Conservation (phyloP, 2,329 filamentous ascomycete species). For the Ophiostoma sp. region DNA sequence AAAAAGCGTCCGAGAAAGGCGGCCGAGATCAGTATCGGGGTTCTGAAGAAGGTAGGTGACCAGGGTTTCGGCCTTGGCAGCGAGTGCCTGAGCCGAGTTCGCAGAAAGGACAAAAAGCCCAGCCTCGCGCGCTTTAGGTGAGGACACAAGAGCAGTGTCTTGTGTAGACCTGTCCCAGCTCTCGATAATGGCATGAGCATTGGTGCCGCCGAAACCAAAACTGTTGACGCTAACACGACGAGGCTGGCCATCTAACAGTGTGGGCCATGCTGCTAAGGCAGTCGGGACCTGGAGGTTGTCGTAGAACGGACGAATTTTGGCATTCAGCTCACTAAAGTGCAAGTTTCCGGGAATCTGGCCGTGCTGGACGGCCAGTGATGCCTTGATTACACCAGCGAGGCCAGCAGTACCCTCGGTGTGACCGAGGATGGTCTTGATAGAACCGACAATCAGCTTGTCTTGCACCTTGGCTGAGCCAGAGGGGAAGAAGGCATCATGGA, state of each 20-base stretch:
- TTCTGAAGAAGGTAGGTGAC: not conserved
- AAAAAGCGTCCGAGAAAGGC: not conserved
- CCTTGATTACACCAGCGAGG: not conserved
- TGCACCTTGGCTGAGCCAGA: not conserved
- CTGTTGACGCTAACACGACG: not conserved
- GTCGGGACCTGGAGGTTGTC: not conserved
- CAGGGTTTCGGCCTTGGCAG: not conserved
- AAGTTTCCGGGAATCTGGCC: not conserved
- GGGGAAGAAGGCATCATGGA: not conserved
- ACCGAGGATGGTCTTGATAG: conserved; percentile 1
- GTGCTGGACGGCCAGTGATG: not conserved
- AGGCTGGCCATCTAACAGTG: not conserved
- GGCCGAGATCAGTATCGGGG: not conserved
- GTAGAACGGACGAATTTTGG: not conserved
- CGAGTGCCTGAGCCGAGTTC: not conserved
- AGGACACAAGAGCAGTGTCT: not conserved
- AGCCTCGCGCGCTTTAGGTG: not conserved
- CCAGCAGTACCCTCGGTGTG: not conserved
- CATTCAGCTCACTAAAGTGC: not conserved
- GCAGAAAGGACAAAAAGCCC: not conserved
- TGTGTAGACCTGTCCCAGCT: not conserved
- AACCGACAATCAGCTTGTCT: not conserved
- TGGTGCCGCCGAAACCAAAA: not conserved
- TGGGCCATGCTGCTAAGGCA: not conserved
- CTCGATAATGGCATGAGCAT: not conserved